Evolutionary conservation across 768 basidiomycete species (phyloP).

Genomic region (Pulveroboletus sp.): DNA sequence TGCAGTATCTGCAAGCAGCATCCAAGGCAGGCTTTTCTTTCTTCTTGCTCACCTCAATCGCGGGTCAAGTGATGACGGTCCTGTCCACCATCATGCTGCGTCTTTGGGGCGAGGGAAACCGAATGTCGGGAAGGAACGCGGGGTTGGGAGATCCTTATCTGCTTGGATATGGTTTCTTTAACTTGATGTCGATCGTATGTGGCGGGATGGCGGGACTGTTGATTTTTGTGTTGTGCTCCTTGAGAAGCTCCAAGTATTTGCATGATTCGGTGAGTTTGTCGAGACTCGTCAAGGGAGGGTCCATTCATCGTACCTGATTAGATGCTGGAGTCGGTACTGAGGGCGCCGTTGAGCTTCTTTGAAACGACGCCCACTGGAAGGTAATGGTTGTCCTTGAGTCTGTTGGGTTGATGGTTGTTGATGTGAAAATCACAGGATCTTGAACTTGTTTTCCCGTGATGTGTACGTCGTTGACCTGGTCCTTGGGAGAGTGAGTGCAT

Average conservation of each 20-base stretch:
- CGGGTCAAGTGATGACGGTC: conserved; percentile 58
- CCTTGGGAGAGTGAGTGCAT: conserved; percentile 50
- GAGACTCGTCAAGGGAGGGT: not conserved
- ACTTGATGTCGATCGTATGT: conserved; percentile 50
- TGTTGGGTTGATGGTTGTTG: not conserved
- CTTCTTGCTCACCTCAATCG: conserved; percentile 51
- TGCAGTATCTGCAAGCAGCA: conserved; percentile 72
- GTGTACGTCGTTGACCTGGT: conserved; percentile 82
- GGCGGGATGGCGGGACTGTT: conserved; percentile 54
- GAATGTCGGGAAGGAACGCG: conserved; percentile 48
- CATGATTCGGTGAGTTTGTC: conserved; percentile 62
- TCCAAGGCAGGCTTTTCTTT: conserved; percentile 68
- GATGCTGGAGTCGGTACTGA: conserved; percentile 80
- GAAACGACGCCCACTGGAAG: conserved; percentile 84
- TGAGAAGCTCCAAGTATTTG: conserved; percentile 67
- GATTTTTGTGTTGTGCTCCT: conserved; percentile 73
- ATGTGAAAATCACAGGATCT: conserved; percentile 43
- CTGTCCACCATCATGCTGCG: conserved; percentile 63
- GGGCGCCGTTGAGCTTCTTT: conserved; percentile 83
- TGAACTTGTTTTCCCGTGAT: conserved; percentile 91
- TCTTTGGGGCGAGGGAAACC: conserved; percentile 79
- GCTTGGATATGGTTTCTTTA: conserved; percentile 63
- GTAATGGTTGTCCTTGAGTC: conserved; percentile 32
- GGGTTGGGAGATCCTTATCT: conserved; percentile 55
- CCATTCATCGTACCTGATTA: conserved; percentile 24